phyloP scores from a whole-genome alignment of 1,139 yeast genomes.

The Taphrina sp. region DNA sequence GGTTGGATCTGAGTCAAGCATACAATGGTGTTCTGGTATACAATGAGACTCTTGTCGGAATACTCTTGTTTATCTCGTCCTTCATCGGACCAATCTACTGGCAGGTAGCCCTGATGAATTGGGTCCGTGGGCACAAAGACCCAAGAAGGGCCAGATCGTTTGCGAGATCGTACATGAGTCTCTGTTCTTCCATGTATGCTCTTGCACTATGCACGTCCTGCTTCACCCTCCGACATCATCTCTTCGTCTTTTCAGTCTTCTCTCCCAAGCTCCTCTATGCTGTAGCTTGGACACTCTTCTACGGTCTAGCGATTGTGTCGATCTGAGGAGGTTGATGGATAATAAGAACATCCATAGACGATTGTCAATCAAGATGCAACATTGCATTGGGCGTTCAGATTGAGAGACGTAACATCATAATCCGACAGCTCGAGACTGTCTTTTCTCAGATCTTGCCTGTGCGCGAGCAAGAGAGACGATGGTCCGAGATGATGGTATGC shows the following conservation, averaged over 20 bases:
- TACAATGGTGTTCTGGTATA: conserved; percentile 80
- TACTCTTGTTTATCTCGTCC: conserved; percentile 74
- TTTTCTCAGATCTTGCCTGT: no score
- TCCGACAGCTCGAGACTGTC: no score
- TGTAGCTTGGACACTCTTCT: conserved; percentile 60
- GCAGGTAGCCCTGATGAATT: conserved; percentile 52
- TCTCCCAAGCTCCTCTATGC: conserved; percentile 86
- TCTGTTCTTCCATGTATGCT: conserved; percentile 59
- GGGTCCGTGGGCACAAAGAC: conserved; percentile 33
- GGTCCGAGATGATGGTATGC: no score
- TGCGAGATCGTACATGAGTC: conserved; percentile 49
- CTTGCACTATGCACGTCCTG: conserved; percentile 60
- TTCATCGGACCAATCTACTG: conserved; percentile 79
- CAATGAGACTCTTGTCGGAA: conserved; percentile 68
- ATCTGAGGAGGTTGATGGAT: no score
- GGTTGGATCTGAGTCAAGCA: conserved; percentile 85
- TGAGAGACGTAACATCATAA: no score
- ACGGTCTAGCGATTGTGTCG: conserved; percentile 7
- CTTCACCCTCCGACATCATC: conserved; percentile 69
- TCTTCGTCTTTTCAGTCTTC: conserved; percentile 96
- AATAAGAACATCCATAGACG: no score
- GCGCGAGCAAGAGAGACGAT: no score
- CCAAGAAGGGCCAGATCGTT: background rate
- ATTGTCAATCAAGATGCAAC: no score
- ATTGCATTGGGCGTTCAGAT: no score